Evolutionary conservation across 768 basidiomycete genomes (phyloP), one percentile per base, ranked within the genome.

Genomic region (Cyclocybe cylindracea): DNA sequence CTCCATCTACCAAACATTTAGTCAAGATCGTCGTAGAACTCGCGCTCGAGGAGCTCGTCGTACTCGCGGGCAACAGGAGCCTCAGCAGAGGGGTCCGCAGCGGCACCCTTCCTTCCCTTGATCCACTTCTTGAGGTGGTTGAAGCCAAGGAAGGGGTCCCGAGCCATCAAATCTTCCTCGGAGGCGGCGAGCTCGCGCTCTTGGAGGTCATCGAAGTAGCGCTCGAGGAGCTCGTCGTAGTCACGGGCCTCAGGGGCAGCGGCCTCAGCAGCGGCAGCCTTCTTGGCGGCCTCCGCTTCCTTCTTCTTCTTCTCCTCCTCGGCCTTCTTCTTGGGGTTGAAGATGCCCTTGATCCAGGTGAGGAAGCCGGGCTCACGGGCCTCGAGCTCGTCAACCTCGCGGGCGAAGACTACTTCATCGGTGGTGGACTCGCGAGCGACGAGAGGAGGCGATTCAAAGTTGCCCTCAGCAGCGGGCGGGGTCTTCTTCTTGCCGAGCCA

Each of bases 21-120:
- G 48, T 61, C 61, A 32, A 61, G 57, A 24, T 61, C 58, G 34
- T 59, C 54, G 36, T 50, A 47, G 18, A 50, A 43, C 39, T 54
- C 45, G 50, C 57, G 53, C 24, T 16, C 49, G 35, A 58, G 18
- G 40, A 55, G 10, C 36, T 53, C 46, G n/a, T 59, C 46, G 41
- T 45, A 52, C 2, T 39, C 42, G 18, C 32, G 31, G 31, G 33
- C n/a, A 13, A 46, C n/a, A 13, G 32, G 13, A n/a, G 13, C 32
- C 2, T 44, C 18, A 44, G 19, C 35, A 33, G 29, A 11, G 2
- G 10, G 32, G 32, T 10, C 11, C 11, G 11, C 16, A 38, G 37
- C 16, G 11, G 16, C 37, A 11, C 18, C 5, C 34, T 19, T n/a
- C n/a, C 13, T 14, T 6, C 38, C 19, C 9, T 36, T 31, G 33